Conservation (phyloP, 306 rosid species). For the Cicer pinnatifidum region DNA sequence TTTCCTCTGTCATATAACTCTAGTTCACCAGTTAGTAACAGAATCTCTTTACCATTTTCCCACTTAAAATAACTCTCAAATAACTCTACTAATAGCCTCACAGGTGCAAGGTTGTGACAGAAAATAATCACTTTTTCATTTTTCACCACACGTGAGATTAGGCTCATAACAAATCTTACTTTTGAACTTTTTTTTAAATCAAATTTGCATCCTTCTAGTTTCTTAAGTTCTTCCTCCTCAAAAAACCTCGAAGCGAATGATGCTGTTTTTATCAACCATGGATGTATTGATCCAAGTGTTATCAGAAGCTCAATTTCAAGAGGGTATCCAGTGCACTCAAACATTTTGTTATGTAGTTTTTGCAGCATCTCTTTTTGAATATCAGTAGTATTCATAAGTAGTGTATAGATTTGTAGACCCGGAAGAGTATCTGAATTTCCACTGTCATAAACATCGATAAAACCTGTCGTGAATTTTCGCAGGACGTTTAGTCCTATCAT, state of each 20-base stretch:
- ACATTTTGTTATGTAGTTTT: constrained; percentile 61
- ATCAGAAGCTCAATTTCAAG: constrained; percentile 85
- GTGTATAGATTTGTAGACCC: constrained; percentile 88
- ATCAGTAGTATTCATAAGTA: constrained; percentile 79
- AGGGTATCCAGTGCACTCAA: constrained; percentile 61
- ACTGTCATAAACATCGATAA: constrained; percentile 84
- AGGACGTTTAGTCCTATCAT: constrained; percentile 68
- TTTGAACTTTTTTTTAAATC: constrained; percentile 80
- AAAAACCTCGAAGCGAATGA: constrained; percentile 71
- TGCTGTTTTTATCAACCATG: constrained; percentile 80
- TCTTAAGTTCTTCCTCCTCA: constrained; percentile 45
- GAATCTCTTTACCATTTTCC: constrained; percentile 69
- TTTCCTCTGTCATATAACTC: constrained; percentile 86
- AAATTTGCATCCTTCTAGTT: constrained; percentile 64
- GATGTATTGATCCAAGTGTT: constrained; percentile 94
- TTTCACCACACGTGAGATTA: constrained; percentile 64
- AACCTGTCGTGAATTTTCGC: constrained; percentile 67
- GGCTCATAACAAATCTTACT: constrained; percentile 80
- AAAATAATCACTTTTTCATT: constrained; percentile 81
- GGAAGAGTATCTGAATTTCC: constrained; percentile 68
- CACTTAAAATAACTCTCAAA: constrained; percentile 75
- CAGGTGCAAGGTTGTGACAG: constrained; percentile 91
- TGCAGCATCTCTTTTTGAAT: constrained; percentile 63
- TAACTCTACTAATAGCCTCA: constrained; percentile 63
- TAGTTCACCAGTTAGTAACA: constrained; percentile 76